A percentile compares a stretch with the other conserved stretches of the same genome.
Evolutionary conservation across 116 monocot species (phyloP).

Genomic region (Dioscorea cayenensis): DNA sequence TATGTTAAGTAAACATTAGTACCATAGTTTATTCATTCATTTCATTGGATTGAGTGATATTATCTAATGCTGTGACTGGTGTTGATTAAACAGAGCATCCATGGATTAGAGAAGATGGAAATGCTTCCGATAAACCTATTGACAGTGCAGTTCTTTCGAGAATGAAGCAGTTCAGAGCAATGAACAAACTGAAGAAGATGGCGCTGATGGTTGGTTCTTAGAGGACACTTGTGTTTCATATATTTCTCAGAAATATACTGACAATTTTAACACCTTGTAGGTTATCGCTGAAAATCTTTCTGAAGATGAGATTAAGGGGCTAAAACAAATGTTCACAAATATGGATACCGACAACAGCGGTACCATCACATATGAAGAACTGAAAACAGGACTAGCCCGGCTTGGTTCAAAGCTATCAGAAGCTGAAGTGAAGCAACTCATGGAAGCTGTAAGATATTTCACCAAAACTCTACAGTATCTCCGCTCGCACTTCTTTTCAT

Average conservation of each 20-base stretch:
- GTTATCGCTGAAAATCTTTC: slow-evolving; percentile 85
- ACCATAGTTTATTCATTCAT: no score
- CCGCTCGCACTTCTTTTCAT: background rate
- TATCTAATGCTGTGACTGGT: background rate
- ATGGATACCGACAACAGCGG: slow-evolving; percentile 85
- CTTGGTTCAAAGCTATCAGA: slow-evolving; percentile 80
- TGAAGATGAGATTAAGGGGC: slow-evolving; percentile 83
- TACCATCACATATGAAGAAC: slow-evolving; percentile 80
- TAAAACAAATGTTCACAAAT: slow-evolving; percentile 82
- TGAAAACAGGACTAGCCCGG: slow-evolving; percentile 69
- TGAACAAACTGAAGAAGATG: slow-evolving; percentile 78
- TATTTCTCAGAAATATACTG: background rate
- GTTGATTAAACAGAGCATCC: slow-evolving; percentile 43
- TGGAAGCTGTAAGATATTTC: slow-evolving; percentile 72
- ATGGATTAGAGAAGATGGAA: slow-evolving; percentile 65
- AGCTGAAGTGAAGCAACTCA: slow-evolving; percentile 79
- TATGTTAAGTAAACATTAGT: background rate
- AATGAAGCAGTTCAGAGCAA: slow-evolving; percentile 84
- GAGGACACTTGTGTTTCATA: background rate
- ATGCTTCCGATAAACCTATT: slow-evolving; percentile 64
- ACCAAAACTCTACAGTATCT: background rate
- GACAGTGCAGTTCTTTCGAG: slow-evolving; percentile 61
- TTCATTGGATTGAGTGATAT: background rate
- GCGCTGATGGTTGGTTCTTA: slow-evolving; percentile 43
- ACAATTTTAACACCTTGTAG: slow-evolving; percentile 22